Evolutionary conservation across 345 rosid species (phyloP).

Genomic region (Pistacia vera): DNA sequence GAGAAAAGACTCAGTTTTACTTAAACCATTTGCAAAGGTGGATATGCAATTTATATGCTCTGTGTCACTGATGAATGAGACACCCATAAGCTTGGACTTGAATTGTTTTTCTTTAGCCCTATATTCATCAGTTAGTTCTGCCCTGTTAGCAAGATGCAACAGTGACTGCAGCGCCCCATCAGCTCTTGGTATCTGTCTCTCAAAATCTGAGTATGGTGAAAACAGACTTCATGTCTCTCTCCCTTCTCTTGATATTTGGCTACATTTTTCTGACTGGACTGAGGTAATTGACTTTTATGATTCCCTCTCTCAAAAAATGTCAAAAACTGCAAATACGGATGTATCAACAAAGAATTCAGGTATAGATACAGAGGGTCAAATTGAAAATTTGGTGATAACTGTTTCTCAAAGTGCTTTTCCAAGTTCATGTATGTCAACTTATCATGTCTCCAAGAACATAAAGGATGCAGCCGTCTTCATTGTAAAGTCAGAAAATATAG

Average conservation of each 20-base stretch:
- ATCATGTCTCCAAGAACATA: conserved; percentile 26
- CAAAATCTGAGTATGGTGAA: conserved; percentile 37
- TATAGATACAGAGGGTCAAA: conserved; percentile 19
- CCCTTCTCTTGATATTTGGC: conserved; percentile 80
- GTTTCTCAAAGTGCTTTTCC: conserved; percentile 34
- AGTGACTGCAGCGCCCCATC: conserved; percentile 38
- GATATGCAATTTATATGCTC: conserved; percentile 59
- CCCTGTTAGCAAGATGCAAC: conserved; percentile 60
- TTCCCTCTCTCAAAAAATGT: conserved; percentile 41
- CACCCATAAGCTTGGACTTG: conserved; percentile 42
- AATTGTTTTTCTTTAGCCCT: conserved; percentile 53
- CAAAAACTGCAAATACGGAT: conserved; percentile 26
- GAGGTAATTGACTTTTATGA: conserved; percentile 42
- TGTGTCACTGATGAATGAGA: conserved; percentile 56
- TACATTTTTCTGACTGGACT: conserved; percentile 61
- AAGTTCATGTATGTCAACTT: conserved; percentile 27
- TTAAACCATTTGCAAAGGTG: conserved; percentile 60
- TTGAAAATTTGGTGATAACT: conserved; percentile 18
- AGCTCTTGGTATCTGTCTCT: conserved; percentile 50
- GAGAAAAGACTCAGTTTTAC: conserved; percentile 35
- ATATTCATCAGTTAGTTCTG: conserved; percentile 50
- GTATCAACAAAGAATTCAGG: conserved; percentile 28
- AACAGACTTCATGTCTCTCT: conserved; percentile 52
- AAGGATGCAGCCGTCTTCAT: conserved; percentile 24
- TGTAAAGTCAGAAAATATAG: conserved; percentile 58